These are phyloP conservation scores for Ganoderma resinaceum DNA, from an alignment of 1,284 basidiomycete species.

Conservation along the genomic window DNA sequence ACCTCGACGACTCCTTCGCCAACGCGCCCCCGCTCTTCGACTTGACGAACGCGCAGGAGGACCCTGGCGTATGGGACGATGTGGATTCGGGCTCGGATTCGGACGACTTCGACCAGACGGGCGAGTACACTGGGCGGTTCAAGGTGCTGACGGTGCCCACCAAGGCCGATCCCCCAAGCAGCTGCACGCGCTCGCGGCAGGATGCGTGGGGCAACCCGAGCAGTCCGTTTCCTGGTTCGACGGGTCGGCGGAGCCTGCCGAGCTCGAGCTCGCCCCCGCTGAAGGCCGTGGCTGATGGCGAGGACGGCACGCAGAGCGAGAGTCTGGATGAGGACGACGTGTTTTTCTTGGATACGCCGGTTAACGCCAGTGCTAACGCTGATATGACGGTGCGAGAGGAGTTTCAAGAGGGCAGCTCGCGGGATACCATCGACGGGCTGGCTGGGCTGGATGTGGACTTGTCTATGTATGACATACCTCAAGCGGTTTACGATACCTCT, in stretches of 20 bases:
- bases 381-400: neutral
- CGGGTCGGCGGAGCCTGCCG: conserved; percentile 16
- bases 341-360: conserved; percentile 24
- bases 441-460: conserved; percentile 1
- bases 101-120: conserved; percentile 45
- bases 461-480: conserved; percentile 6
- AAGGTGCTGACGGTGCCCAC: conserved; percentile 59
- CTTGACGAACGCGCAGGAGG: conserved; percentile 29
- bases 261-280: conserved; percentile 27
- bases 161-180: conserved; percentile 73
- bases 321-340: conserved; percentile 30
- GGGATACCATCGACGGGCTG: conserved; percentile 10
- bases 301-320: conserved; percentile 8
- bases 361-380: neutral
- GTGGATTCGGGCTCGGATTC: conserved; percentile 37
- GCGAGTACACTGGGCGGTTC: conserved; percentile 73
- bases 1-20: conserved; percentile 31
- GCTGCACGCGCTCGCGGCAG: conserved; percentile 54
- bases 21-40: conserved; percentile 41
- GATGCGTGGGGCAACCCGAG: conserved; percentile 72
- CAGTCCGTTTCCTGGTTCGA: conserved; percentile 54
- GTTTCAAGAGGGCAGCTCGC: conserved; percentile 17
- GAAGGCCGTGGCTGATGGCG: conserved; percentile 14
- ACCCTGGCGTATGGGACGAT: conserved; percentile 43
- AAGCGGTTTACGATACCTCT: neutral